These are phyloP conservation scores for Colletotrichum brevisporum DNA, from an alignment of 2,329 filamentous ascomycete genomes.

Conservation along the genomic window DNA sequence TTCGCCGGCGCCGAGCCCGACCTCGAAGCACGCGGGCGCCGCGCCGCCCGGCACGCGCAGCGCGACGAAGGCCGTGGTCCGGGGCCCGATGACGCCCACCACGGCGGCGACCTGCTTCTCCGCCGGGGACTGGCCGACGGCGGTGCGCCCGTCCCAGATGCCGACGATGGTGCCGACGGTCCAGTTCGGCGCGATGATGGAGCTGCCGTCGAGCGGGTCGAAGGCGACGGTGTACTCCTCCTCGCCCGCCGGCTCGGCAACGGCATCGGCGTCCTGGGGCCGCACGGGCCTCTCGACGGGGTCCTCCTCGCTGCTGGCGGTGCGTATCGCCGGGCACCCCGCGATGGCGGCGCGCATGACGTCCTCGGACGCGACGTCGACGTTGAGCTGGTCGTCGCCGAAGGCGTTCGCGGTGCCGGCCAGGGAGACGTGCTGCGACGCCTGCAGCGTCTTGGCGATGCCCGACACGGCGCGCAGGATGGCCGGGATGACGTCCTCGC, in stretches of 20 bases:
- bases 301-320: conserved; percentile 73
- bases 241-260: neutral
- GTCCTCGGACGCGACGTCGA: conserved; percentile 67
- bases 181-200: conserved; percentile 72
- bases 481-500: conserved; percentile 62
- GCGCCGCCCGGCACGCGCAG: conserved; percentile 59
- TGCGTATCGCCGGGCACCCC: conserved; percentile 59
- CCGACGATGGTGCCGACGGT: conserved; percentile 72
- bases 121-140: conserved; percentile 56
- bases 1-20: conserved; percentile 49
- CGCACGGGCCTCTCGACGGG: conserved; percentile 60
- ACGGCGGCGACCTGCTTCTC: conserved; percentile 63
- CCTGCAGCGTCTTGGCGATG: conserved; percentile 61
- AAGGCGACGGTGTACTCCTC: conserved; percentile 73
- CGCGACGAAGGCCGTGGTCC: conserved; percentile 69
- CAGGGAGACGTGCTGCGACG: conserved; percentile 60
- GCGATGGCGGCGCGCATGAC: conserved; percentile 61
- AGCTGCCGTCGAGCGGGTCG: conserved; percentile 75
- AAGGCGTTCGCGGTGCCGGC: conserved; percentile 68
- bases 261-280: neutral
- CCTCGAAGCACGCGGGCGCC: conserved; percentile 63
- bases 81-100: conserved; percentile 68
- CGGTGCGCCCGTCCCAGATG: conserved; percentile 67
- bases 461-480: conserved; percentile 61
- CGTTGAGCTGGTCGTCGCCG: conserved; percentile 72